phyloP scores from a whole-genome alignment of 1,284 basidiomycete genomes.

The Sporisorium sorghi region DNA sequence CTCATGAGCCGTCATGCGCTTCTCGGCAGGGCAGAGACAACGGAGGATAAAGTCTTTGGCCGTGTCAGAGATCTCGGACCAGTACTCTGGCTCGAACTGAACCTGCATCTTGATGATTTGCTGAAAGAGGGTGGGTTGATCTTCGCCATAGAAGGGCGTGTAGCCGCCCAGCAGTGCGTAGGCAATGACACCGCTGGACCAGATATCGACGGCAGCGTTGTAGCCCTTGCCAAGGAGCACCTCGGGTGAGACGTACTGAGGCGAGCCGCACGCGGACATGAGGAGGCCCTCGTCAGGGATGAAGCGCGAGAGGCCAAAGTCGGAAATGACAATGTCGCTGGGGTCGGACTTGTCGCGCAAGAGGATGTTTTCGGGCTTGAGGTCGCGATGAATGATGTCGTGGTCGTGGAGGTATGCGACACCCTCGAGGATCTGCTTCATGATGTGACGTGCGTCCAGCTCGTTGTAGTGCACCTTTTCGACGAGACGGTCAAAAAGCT shows the following conservation, averaged over 20 bases:
- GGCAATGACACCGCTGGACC: slow-evolving; percentile 68
- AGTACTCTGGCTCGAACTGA: slow-evolving; percentile 65
- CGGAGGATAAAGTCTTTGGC: slow-evolving; percentile 67
- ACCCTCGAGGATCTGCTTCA: slow-evolving; percentile 63
- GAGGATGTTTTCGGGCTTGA: slow-evolving; percentile 69
- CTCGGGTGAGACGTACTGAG: slow-evolving; percentile 68
- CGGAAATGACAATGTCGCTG: slow-evolving; percentile 64
- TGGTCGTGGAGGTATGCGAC: slow-evolving; percentile 66
- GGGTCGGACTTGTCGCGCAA: slow-evolving; percentile 56
- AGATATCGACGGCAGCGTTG: slow-evolving; percentile 63
- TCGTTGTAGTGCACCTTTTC: slow-evolving; percentile 65
- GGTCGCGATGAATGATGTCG: slow-evolving; percentile 67
- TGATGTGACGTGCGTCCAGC: slow-evolving; percentile 65
- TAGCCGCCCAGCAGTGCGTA: slow-evolving; percentile 67
- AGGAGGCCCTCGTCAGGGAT: slow-evolving; percentile 64
- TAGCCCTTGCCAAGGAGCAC: slow-evolving; percentile 67
- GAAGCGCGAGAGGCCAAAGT: slow-evolving; percentile 67
- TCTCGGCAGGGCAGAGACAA: slow-evolving; percentile 60
- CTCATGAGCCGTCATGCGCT: slow-evolving; percentile 64
- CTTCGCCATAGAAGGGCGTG: slow-evolving; percentile 67
- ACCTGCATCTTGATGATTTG: slow-evolving; percentile 65
- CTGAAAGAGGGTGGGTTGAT: slow-evolving; percentile 63
- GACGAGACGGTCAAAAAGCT: slow-evolving; percentile 67
- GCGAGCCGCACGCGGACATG: slow-evolving; percentile 67
- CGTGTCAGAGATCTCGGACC: slow-evolving; percentile 61